Percentiles rank a stretch among this genome's conserved stretches.
phyloP scores from a whole-genome alignment of 1,284 basidiomycete species.

The Ganoderma leucocontextum region DNA sequence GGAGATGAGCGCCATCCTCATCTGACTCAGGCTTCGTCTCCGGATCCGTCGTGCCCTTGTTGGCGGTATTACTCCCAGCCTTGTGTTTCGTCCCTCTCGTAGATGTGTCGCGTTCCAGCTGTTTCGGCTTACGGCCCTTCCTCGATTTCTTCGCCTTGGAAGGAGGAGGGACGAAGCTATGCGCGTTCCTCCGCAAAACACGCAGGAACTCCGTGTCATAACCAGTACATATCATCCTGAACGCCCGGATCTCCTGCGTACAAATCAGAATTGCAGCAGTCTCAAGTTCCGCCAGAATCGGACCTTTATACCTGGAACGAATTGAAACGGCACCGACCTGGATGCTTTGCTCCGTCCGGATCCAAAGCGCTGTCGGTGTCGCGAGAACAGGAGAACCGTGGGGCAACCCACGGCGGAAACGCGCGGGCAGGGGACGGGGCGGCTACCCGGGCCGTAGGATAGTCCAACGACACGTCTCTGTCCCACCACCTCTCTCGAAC shows the following conservation, averaged over 20 bases:
- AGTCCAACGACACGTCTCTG: too few relatives aligned
- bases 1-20: background rate
- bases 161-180: background rate
- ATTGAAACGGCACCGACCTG: background rate
- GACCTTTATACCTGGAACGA: background rate
- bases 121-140: background rate
- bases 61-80: background rate
- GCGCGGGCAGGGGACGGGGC: too few relatives aligned
- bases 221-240: conserved; percentile 13
- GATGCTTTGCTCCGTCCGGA: conserved; percentile 9
- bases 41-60: background rate
- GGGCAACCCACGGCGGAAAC: too few relatives aligned
- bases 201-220: conserved; percentile 16
- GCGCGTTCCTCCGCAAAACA: conserved; percentile 9
- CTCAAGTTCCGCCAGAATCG: background rate
- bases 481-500: too few relatives aligned
- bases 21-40: background rate
- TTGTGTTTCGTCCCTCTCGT: background rate
- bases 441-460: too few relatives aligned
- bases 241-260: conserved; percentile 12
- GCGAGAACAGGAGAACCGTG: too few relatives aligned
- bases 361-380: conserved; percentile 3
- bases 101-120: background rate
- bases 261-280: background rate
- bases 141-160: background rate